These are phyloP conservation scores for Dentiscutata heterogama DNA, from an alignment of 371 early-diverging fungal species.

Conservation along the genomic window DNA sequence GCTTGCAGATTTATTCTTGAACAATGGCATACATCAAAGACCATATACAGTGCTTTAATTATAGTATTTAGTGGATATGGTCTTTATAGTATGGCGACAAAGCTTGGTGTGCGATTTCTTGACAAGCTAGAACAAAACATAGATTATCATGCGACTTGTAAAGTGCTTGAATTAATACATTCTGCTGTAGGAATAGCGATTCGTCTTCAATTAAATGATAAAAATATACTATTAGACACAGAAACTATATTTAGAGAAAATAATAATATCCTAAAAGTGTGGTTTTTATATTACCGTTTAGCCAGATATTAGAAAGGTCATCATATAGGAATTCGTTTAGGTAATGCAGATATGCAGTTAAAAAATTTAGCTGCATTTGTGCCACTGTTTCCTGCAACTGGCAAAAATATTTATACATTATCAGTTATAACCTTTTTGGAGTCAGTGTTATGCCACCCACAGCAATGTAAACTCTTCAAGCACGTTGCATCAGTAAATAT, in stretches of 20 bases:
- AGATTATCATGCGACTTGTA: not conserved
- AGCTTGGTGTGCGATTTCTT: conserved; percentile 19
- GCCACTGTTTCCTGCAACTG: not conserved
- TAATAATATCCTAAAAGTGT: conserved; percentile 25
- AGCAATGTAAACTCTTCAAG: not conserved
- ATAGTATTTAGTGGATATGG: not conserved
- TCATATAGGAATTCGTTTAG: conserved; percentile 12
- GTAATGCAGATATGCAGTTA: conserved; percentile 16
- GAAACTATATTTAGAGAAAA: not conserved
- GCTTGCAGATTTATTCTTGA: not conserved
- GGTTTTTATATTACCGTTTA: not conserved
- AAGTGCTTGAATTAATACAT: not conserved
- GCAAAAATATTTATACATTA: too few species aligned
- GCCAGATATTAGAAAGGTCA: conserved; percentile 14
- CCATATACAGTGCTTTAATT: conserved; percentile 2
- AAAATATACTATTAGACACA: not conserved
- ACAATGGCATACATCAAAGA: conserved; percentile 4
- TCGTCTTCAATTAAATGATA: not conserved
- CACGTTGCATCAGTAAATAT: conserved; percentile 30
- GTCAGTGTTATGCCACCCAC: not conserved
- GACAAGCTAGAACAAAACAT: conserved; percentile 8
- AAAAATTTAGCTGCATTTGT: conserved; percentile 11
- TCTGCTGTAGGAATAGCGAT: conserved; percentile 8
- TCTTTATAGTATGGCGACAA: conserved; percentile 2
- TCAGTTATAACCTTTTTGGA: not conserved